Evolutionary conservation across 2,329 filamentous ascomycete genomes (phyloP), one percentile per base, ranked within the genome.

Genomic region (Falciphora oryzae): DNA sequence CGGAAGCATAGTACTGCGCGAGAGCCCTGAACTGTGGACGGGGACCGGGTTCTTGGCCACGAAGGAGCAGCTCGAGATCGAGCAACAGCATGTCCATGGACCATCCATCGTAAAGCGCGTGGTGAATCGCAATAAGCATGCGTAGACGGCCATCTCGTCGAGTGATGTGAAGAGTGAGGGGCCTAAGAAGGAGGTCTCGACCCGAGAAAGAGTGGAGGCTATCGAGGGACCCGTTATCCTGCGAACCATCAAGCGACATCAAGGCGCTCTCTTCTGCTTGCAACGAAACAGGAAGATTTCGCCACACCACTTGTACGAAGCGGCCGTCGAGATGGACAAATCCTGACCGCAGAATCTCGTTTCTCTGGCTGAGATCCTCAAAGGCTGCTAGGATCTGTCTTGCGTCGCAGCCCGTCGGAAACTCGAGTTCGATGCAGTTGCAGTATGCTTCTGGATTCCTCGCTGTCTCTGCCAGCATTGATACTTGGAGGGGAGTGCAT

Each of bases 71-170:
- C 4, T 83, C 79, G 5, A 96, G 76, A 72, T 97, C 92, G 31
- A 82, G 77, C 18, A 91, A 70, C 0, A 96, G 75, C 35, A 94
- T 79, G 63, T 97, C 90, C 71, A 93, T 83, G 0, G 92, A 93
- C 93, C 93, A 97, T n/a, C 93, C 93, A 74, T 97, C 93, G 71
- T 96, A 97, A 1, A 96, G 74, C 0, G 91, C 87, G 75, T 97
- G 93, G 72, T 96, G 93, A 0, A 96, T 79, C 16, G 89, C 81
- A 59, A 91, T 63, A 14, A 84, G 75, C 66, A 73, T 73, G 4
- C 77, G 69, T 3, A 72, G 64, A 61, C 67, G 65, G 25, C 68
- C 25, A 10, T 63, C 38, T 16, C 69, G 69, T 11, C 64, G 57
- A 4, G 38, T 3, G 1, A 93, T 75, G 66, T 91, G 83, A n/a